Conservation (phyloP, 345 rosid species). For the Passiflora organensis region DNA sequence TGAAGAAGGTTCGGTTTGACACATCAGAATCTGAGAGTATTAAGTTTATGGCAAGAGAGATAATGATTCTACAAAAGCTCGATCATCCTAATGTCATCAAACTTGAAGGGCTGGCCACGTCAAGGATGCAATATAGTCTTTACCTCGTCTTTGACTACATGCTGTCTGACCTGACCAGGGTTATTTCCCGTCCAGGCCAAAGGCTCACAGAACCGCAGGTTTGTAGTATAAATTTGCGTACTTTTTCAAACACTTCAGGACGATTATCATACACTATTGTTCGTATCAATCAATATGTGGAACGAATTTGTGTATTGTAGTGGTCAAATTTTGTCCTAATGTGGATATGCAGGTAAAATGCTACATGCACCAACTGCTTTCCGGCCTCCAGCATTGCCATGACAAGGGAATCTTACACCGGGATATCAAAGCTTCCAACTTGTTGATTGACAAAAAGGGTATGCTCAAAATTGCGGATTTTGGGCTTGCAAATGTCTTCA, state of each 20-base stretch:
- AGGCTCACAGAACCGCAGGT: conserved; percentile 77
- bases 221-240: no score
- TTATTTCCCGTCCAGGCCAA: conserved; percentile 57
- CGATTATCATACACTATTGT: no score
- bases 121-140: conserved; percentile 88
- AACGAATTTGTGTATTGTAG: no score
- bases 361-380: conserved; percentile 78
- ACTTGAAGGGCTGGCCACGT: conserved; percentile 79
- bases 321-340: no score
- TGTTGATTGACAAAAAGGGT: conserved; percentile 63
- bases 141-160: conserved; percentile 75
- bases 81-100: conserved; percentile 80
- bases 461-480: conserved; percentile 78
- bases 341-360: conserved; percentile 51
- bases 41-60: conserved; percentile 94
- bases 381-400: conserved; percentile 79
- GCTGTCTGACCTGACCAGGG: conserved; percentile 60
- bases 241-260: no score
- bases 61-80: conserved; percentile 56
- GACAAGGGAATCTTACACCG: conserved; percentile 77
- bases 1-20: conserved; percentile 84
- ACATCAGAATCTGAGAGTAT: conserved; percentile 81
- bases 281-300: no score
- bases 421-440: conserved; percentile 75
- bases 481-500: conserved; percentile 63